Evolutionary conservation across 257 asterid genomes (phyloP).

Genomic region (Solanum rostratum): DNA sequence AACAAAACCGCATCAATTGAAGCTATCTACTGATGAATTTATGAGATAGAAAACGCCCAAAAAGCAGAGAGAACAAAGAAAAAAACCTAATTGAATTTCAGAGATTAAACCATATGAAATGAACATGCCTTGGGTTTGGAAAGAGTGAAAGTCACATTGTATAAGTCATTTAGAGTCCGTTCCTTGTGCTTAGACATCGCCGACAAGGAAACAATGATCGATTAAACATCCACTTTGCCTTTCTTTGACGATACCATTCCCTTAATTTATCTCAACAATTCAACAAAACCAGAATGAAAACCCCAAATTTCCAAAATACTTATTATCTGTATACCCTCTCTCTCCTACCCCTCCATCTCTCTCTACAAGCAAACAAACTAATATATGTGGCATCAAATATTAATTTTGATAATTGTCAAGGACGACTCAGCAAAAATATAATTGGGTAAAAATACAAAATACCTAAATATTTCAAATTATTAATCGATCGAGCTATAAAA

Average conservation of each 20-base stretch:
- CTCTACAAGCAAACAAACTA: background rate
- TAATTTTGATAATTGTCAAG: background rate
- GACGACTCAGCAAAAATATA: background rate
- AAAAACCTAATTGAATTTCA: conserved; percentile 32
- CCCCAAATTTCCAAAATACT: background rate
- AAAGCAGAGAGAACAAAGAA: background rate
- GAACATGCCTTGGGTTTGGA: conserved; percentile 44
- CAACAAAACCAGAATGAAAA: background rate
- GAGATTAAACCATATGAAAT: background rate
- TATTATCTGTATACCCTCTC: background rate
- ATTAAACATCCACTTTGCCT: conserved; percentile 27
- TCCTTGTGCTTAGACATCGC: conserved; percentile 43
- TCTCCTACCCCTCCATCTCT: background rate
- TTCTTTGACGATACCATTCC: background rate
- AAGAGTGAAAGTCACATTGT: conserved; percentile 41
- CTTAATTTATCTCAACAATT: conserved; percentile 2
- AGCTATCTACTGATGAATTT: background rate
- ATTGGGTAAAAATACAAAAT: background rate
- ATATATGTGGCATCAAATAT: background rate
- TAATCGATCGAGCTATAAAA: rapidly evolving
- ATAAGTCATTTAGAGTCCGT: conserved; percentile 39
- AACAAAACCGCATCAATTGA: background rate
- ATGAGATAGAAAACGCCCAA: background rate
- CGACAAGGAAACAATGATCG: conserved; percentile 15
- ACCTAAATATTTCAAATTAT: background rate